Evolutionary conservation across 164 flowering plant genomes (phyloP).

Genomic region (Aristolochia fimbriata): DNA sequence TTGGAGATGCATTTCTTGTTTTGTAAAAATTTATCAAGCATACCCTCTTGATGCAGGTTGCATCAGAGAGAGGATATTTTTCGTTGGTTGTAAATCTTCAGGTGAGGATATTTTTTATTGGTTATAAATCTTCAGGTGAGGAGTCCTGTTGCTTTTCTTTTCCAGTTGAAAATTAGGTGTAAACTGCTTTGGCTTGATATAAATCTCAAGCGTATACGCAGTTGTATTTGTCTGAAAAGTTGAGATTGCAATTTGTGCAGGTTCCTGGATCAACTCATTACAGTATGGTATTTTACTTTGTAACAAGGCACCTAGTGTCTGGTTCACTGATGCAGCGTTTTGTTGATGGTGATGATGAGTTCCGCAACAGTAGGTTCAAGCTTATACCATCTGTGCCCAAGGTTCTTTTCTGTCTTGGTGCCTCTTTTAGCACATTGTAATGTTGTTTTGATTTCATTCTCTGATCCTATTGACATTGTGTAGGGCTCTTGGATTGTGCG

Average conservation of each 20-base stretch:
- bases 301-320: conserved; percentile 49
- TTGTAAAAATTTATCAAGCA: background rate
- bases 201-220: background rate
- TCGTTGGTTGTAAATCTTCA: conserved; percentile 77
- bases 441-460: background rate
- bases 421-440: background rate
- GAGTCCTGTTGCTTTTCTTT: background rate
- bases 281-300: conserved; percentile 99
- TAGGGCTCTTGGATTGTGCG: conserved; percentile 99
- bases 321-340: conserved; percentile 94
- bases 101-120: conserved; percentile 68
- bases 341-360: conserved; percentile 99
- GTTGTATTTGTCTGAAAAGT: background rate
- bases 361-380: conserved; percentile 88
- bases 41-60: conserved; percentile 41
- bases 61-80: conserved; percentile 80
- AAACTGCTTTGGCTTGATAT: background rate
- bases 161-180: background rate
- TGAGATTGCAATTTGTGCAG: conserved; percentile 26
- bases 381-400: conserved; percentile 98
- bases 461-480: conserved; percentile 10
- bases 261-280: conserved; percentile 96
- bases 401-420: conserved; percentile 29
- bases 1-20: background rate
- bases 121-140: conserved; percentile 83